phyloP scores from a whole-genome alignment of 2,329 filamentous ascomycete genomes.

The Trichoderma brevicompactum region DNA sequence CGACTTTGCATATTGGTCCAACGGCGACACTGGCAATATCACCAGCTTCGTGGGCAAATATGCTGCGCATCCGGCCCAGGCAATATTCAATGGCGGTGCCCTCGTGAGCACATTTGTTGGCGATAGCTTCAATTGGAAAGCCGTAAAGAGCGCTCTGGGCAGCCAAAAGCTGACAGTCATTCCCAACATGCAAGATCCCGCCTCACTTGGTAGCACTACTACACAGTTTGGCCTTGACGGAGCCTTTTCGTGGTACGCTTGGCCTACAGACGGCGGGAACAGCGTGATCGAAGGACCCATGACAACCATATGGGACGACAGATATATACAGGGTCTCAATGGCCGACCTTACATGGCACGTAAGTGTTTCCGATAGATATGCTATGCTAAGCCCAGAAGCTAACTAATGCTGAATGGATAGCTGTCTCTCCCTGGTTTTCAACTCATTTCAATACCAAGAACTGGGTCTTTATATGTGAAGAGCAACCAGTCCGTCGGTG shows the following conservation, averaged over 20 bases:
- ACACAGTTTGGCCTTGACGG: conserved; percentile 32
- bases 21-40: conserved; percentile 32
- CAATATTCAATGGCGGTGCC: conserved; percentile 32
- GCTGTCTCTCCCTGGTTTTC: conserved; percentile 36
- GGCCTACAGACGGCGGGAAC: conserved; percentile 35
- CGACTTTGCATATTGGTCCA: conserved; percentile 36
- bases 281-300: conserved; percentile 33
- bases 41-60: conserved; percentile 31
- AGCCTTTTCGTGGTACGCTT: conserved; percentile 35
- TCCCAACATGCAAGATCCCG: conserved; percentile 33
- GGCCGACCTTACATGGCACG: conserved; percentile 34
- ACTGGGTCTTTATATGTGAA: conserved; percentile 35
- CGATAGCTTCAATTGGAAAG: conserved; percentile 34
- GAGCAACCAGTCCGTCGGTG: conserved; percentile 34
- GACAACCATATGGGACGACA: conserved; percentile 33
- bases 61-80: conserved; percentile 31
- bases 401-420: conserved; percentile 1
- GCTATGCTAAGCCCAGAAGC: too few species aligned
- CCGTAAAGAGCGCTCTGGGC: conserved; percentile 31
- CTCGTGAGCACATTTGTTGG: conserved; percentile 36
- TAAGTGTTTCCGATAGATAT: conserved; percentile 26
- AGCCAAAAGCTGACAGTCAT: conserved; percentile 33
- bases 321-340: conserved; percentile 30
- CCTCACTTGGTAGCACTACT: conserved; percentile 21
- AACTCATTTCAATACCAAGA: conserved; percentile 35